Conservation (phyloP, 257 asterid genomes). For the Solanum megistacrolobum region DNA sequence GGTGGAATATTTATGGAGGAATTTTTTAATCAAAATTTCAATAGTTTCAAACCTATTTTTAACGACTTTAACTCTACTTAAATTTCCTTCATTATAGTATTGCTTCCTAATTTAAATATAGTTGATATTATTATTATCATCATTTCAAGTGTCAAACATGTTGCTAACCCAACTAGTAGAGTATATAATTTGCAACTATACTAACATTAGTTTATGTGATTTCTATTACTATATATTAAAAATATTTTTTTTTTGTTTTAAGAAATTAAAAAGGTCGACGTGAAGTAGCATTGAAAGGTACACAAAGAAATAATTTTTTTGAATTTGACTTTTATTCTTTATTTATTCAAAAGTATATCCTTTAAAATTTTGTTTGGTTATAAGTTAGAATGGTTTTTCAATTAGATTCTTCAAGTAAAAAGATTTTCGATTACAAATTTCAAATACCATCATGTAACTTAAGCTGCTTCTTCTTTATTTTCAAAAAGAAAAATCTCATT, state of each 20-base stretch:
- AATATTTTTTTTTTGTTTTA: not conserved
- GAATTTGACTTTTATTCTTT: not conserved
- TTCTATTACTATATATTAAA: not conserved
- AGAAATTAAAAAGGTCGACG: not conserved
- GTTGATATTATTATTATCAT: not conserved
- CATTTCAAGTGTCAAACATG: not conserved
- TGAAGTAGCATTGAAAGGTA: not conserved
- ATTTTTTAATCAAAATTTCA: not conserved
- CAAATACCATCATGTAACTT: too few species aligned
- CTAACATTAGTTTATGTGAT: not conserved
- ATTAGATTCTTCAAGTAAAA: not conserved
- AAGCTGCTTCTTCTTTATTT: too few species aligned
- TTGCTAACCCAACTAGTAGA: not conserved
- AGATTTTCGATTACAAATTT: too few species aligned
- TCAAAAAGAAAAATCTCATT: too few species aligned
- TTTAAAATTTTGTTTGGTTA: not conserved
- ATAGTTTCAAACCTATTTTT: not conserved
- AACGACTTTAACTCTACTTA: not conserved
- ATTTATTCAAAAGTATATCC: too few species aligned
- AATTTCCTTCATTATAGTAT: not conserved
- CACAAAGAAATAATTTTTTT: not conserved
- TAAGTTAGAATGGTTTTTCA: not conserved
- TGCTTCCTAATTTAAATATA: not conserved
- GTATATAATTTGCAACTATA: not conserved
- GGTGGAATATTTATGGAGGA: not conserved